These are phyloP conservation scores for Sphaerostilbella broomeana DNA, from an alignment of 2,329 filamentous ascomycete species.

Conservation along the genomic window DNA sequence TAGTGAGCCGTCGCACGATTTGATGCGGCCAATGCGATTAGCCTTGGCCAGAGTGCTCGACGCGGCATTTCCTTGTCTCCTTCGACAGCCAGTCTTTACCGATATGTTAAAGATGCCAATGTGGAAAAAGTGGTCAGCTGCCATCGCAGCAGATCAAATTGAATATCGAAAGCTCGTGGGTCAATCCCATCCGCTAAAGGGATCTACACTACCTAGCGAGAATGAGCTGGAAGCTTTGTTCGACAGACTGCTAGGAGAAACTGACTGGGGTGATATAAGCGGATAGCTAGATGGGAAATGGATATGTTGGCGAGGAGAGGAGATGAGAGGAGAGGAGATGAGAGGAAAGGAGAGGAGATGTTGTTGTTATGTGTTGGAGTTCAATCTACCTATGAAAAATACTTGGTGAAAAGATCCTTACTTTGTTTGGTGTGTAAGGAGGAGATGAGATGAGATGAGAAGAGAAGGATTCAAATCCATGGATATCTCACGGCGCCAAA, in stretches of 20 bases:
- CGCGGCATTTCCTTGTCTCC: slow-evolving; percentile 17
- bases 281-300: too few species aligned
- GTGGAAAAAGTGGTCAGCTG: slow-evolving; percentile 21
- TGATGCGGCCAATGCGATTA: slow-evolving; percentile 27
- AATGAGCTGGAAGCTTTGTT: slow-evolving; percentile 6
- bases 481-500: too few species aligned
- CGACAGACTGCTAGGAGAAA: not conserved
- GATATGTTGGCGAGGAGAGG: not conserved
- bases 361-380: too few species aligned
- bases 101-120: slow-evolving; percentile 18
- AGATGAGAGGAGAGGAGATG: not conserved
- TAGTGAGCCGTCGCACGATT: slow-evolving; percentile 15
- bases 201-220: slow-evolving; percentile 7
- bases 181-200: slow-evolving; percentile 9
- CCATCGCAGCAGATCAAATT: slow-evolving; percentile 22
- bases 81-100: slow-evolving; percentile 20
- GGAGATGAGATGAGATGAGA: too few species aligned
- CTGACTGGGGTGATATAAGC: not conserved
- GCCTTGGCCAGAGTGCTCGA: slow-evolving; percentile 28
- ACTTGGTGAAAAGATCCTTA: too few species aligned
- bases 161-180: slow-evolving; percentile 20
- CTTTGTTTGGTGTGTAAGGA: too few species aligned
- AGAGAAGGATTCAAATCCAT: too few species aligned
- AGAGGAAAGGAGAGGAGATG: too few species aligned
- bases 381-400: too few species aligned